Evolutionary conservation across 1,139 yeast species (phyloP).

Genomic region (Geotrichum restrictum): DNA sequence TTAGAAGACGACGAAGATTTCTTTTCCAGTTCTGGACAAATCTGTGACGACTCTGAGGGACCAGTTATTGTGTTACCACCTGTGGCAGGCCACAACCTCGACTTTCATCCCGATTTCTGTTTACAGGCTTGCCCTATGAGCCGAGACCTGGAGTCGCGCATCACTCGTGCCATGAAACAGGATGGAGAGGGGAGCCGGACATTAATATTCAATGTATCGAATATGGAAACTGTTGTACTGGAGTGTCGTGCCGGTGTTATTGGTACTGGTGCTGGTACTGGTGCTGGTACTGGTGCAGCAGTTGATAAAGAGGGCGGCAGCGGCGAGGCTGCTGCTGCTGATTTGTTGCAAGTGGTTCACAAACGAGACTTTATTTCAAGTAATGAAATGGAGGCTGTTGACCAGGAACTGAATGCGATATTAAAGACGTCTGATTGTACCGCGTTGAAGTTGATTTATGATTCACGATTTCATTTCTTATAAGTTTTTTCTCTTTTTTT

Average conservation of each 20-base stretch:
- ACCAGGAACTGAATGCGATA: background rate
- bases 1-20: conserved; percentile 8
- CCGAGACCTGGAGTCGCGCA: conserved; percentile 29
- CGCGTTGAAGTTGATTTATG: background rate
- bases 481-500: background rate
- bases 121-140: conserved; percentile 31
- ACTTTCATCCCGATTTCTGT: conserved; percentile 33
- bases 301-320: too few species aligned
- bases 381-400: background rate
- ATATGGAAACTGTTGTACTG: background rate
- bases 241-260: background rate
- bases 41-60: conserved; percentile 5
- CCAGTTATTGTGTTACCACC: conserved; percentile 29
- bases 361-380: background rate
- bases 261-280: background rate
- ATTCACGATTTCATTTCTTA: conserved; percentile 4
- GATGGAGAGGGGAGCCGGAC: conserved; percentile 1
- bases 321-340: background rate
- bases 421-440: background rate
- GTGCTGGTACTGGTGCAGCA: too few species aligned
- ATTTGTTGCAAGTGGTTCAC: too few species aligned
- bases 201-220: background rate
- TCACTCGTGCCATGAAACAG: conserved; percentile 27
- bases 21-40: too few species aligned
- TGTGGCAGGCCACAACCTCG: conserved; percentile 32